Evolutionary conservation across 495 filamentous ascomycete genomes (phyloP), one percentile per base, ranked within the genome.

Genomic region (Penicillium robsamsonii): DNA sequence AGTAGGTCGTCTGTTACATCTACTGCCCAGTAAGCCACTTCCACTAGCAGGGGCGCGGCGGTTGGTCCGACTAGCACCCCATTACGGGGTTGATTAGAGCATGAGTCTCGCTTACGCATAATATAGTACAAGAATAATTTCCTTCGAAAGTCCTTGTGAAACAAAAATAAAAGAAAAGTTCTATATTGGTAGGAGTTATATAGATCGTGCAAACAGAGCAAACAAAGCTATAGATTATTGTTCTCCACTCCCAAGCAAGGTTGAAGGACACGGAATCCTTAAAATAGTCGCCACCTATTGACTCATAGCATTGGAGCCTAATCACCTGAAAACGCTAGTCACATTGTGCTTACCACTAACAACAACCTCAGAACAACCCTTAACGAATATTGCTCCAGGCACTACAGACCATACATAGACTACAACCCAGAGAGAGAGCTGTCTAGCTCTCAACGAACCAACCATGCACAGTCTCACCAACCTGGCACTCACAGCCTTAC

Each of bases 401-500:
- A 25, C 24, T 6, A 38, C 12, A 38, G 13, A 24, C 31, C 22
- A 25, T 33, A 49, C 10, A 49, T 10, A 50, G 1, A n/a, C 31
- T 10, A n/a, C 47, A n/a, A 18, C 1, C 12, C 22, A 2, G 22
- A 22, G 9, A 44, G 24, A 46, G 43, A 48, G 30, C 45, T 37
- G 4, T 33, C 20, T 18, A 52, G 37, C 24, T 30, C 24, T n/a
- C 20, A 11, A 17, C n/a, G 33, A 48, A n/a, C 5, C 17, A 41
- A 55, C 33, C 4, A 62, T 59, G 60, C 56, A 27, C 25, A 37
- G 17, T 17, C 20, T 59, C 17, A 2, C 42, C 17, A 13, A 24
- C 6, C 27, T 50, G 43, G 49, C 48, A 18, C 29, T 53, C 7
- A 13, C 50, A 17, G 35, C 52, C 37, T 65, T 78, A 56, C 69